Evolutionary conservation across 2,329 filamentous ascomycete genomes (phyloP).

Genomic region (Fusarium graminum): DNA sequence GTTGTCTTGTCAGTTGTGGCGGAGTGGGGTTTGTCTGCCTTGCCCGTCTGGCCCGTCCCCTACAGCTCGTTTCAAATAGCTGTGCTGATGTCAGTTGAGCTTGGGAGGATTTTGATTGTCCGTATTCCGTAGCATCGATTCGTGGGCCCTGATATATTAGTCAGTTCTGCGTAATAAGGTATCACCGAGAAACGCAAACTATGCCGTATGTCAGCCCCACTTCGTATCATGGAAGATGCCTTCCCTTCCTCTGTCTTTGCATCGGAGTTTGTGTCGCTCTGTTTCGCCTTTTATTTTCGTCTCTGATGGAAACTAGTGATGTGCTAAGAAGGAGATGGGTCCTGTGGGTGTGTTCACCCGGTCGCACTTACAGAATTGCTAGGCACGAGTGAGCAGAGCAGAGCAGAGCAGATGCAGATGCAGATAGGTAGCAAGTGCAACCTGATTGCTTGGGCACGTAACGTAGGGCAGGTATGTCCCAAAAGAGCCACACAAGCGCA

Average conservation of each 20-base stretch:
- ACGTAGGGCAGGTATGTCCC: slow-evolving; percentile 1
- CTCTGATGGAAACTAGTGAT: slow-evolving; percentile 7
- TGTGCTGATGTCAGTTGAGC: slow-evolving; percentile 11
- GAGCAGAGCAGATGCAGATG: slow-evolving; percentile 2
- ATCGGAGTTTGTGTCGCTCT: neutral
- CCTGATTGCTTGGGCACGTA: neutral
- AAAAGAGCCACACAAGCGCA: slow-evolving; percentile 31
- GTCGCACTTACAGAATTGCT: slow-evolving; percentile 17
- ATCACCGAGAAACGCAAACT: slow-evolving; percentile 28
- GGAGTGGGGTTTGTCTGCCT: slow-evolving; percentile 27
- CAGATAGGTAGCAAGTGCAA: slow-evolving; percentile 5
- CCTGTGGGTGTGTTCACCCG: slow-evolving; percentile 8
- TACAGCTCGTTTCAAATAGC: slow-evolving; percentile 24
- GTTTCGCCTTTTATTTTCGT: neutral
- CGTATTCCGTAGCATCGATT: slow-evolving; percentile 28
- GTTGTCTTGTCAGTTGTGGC: slow-evolving; percentile 46
- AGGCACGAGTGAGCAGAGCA: slow-evolving; percentile 9
- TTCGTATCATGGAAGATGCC: neutral
- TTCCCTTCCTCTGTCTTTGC: neutral
- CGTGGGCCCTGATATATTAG: slow-evolving; percentile 35
- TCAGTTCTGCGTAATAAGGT: slow-evolving; percentile 34
- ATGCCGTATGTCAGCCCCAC: slow-evolving; percentile 10
- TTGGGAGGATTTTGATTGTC: slow-evolving; percentile 21
- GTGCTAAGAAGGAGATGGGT: slow-evolving; percentile 15
- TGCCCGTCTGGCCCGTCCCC: slow-evolving; percentile 22